Base-by-base conservation (phyloP, 352 stramenopile species). In the Pythium coloratum region DNA sequence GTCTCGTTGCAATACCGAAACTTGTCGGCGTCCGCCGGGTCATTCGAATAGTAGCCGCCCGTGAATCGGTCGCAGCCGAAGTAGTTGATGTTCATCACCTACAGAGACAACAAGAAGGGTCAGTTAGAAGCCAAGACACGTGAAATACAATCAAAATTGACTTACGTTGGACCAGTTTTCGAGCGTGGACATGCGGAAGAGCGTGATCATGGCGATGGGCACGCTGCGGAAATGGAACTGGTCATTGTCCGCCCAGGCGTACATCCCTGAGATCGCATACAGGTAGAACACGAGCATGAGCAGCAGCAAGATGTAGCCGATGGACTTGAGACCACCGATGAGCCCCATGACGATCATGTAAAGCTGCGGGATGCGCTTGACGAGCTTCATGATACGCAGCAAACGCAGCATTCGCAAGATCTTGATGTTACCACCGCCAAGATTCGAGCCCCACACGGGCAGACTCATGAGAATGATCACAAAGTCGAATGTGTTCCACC, bases 271-370 rank as follows among this genome's bases (percentile, higher is more conserved):
- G 69, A 97, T 94, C 20, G 91, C 88, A 64, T 96, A 97, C 28
- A 97, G 67, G 68, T 97, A 97, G 69, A 92, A 92, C 0, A 97
- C 82, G 51, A 97, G 78, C 38, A 94, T 76, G 12, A 97, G 76
- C 42, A 97, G 75, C 28, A 97, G 51, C 54, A 89, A 77, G 57
- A 97, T 96, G 76, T 97, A 97, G n/a, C 81, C 84, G 71, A 97
- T 97, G 33, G 84, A 96, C 67, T 88, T 91, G 28, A 97, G 75
- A 1, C 89, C 87, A 38, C 83, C 86, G 33, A 97, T 91, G 20
- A 97, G 82, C 0, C 89, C 91, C 80, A 96, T 94, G 50, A 96
- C 83, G 69, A 97, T 95, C 76, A 97, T 92, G 65, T 91, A 91
- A n/a, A 97, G 77, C 72, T 96, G 86, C 16, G 90, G 90, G 26